phyloP scores from a whole-genome alignment of 192 early-diverging fungal species.

The Backusella tuberculispora region DNA sequence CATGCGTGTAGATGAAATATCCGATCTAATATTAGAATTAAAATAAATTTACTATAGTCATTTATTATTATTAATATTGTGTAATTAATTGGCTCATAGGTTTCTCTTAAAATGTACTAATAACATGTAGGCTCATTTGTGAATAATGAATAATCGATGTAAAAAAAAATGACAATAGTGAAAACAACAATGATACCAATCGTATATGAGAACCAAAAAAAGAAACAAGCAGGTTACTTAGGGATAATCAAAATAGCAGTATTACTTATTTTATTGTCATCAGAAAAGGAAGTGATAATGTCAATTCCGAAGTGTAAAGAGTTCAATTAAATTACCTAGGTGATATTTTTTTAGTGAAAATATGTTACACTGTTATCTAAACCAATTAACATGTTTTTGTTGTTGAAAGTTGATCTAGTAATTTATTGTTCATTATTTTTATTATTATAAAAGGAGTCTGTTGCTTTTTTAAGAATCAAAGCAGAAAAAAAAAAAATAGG shows the following conservation, averaged over 20 bases:
- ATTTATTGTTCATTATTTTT: neutral
- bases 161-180: neutral
- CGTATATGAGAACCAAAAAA: no score
- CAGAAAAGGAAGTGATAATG: neutral
- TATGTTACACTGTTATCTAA: neutral
- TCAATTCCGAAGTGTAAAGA: neutral
- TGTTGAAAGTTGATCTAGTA: neutral
- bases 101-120: neutral
- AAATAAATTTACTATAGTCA: no score
- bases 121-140: no score
- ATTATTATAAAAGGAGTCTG: neutral
- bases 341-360: neutral
- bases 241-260: no score
- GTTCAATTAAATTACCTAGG: neutral
- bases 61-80: no score
- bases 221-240: no score
- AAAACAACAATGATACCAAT: no score
- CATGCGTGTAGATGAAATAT: neutral
- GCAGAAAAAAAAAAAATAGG: neutral
- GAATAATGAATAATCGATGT: neutral
- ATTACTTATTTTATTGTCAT: neutral
- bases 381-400: neutral
- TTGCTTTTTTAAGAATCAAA: neutral
- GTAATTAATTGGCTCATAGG: neutral
- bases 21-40: constrained; percentile 7